These are phyloP conservation scores for Melampsora abietis-canadensis DNA, from an alignment of 1,284 basidiomycete genomes.

Conservation along the genomic window DNA sequence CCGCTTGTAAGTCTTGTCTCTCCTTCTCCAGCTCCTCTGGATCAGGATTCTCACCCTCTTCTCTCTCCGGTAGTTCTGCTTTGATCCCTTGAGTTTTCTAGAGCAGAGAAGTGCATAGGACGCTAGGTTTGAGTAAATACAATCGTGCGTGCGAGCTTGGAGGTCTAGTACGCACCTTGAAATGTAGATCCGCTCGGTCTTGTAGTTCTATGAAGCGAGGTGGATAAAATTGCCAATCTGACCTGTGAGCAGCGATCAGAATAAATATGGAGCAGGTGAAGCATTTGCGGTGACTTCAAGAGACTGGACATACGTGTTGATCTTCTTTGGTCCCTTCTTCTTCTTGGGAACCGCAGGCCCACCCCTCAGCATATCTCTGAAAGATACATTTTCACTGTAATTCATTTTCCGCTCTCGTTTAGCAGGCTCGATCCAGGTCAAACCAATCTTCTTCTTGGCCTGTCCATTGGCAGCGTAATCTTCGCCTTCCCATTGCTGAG, in stretches of 20 bases:
- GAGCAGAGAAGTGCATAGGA: neutral
- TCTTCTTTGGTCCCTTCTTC: slow-evolving; percentile 83
- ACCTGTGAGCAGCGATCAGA: slow-evolving; percentile 57
- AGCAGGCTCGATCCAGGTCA: slow-evolving; percentile 82
- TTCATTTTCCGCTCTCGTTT: slow-evolving; percentile 95
- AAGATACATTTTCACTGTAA: slow-evolving; percentile 72
- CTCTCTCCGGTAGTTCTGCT: slow-evolving; percentile 61
- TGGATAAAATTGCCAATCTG: slow-evolving; percentile 98
- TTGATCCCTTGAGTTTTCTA: slow-evolving; percentile 43
- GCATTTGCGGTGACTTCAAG: neutral
- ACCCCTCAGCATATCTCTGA: slow-evolving; percentile 83
- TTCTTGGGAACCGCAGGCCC: slow-evolving; percentile 67
- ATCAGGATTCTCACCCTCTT: slow-evolving; percentile 64
- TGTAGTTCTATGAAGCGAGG: slow-evolving; percentile 76
- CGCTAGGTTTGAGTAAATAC: neutral
- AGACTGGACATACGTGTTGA: slow-evolving; percentile 64
- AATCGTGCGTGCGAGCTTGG: neutral
- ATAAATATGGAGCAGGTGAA: neutral
- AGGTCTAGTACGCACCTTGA: slow-evolving; percentile 47
- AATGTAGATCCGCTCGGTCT: slow-evolving; percentile 65
- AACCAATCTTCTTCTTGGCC: slow-evolving; percentile 67
- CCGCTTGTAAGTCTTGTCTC: slow-evolving; percentile 63
- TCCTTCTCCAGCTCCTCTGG: slow-evolving; percentile 82
- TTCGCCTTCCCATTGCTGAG: slow-evolving; percentile 85
- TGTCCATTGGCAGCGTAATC: slow-evolving; percentile 63